Base-by-base conservation (phyloP, 495 filamentous ascomycete species). In the Wilcoxina mikolae region DNA sequence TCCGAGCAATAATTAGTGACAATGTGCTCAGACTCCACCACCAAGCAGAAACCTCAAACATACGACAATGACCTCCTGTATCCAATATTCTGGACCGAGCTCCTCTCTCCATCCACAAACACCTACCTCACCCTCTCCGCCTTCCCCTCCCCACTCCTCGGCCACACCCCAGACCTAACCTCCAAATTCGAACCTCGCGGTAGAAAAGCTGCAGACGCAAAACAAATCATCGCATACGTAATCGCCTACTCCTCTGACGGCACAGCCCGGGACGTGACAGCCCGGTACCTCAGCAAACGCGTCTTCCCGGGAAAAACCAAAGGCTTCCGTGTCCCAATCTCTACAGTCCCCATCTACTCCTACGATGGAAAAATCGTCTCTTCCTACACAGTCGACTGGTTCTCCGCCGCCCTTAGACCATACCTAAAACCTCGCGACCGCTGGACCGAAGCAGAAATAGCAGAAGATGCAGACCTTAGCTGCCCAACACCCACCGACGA, bases 51-150 rank as follows among this genome's bases (percentile, higher is more conserved):
- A 28, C 38, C 45, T 29, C 47, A 20, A 22, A 44, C 52, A 22
- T 76, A 78, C 59, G 86, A 94, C 58, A 70, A 69, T 7, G 86
- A 89, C 54, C 72, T 94, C 15, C 78, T 77, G 23, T 85, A 82
- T 60, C 91, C 93, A 1, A 83, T 81, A 54, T 99, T 95, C 69
- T 99, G 93, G 91, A 81, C 82, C 2, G 91, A 99, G 62, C 81
- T 86, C 18, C 73, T 87, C 15, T 95, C 87, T 0, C 81, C 87
- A 0, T 73, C 83, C 12, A 85, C 85, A 2, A 75, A 85, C 58
- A 82, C 79, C 47, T 85, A 84, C 43, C 79, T 88, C 31, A 71
- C 87, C 0, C 82, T 95, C 2, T 85, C 93, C 47, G 46, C 46
- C 2, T 49, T 49, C 27, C 46, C 46, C 1, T 49, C 46, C 2